Conservation (phyloP, 2,329 filamentous ascomycete genomes). For the Ophiocordyceps camponoti-floridani region DNA sequence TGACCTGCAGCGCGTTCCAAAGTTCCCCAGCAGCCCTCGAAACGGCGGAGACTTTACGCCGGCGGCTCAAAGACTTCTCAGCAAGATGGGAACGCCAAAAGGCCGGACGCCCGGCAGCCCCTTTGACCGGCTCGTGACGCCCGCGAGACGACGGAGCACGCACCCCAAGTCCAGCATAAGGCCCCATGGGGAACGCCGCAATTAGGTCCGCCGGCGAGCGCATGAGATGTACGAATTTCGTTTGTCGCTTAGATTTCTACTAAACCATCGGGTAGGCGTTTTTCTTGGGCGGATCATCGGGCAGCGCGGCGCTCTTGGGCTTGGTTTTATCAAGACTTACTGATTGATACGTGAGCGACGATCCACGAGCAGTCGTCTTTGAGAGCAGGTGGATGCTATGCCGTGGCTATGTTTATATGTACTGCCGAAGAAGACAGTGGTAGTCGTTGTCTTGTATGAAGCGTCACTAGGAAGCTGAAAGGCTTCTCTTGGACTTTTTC, state of each 20-base stretch:
- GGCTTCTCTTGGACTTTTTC: too few species aligned
- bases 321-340: too few species aligned
- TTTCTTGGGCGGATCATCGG: too few species aligned
- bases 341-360: too few species aligned
- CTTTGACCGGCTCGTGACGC: constrained; percentile 17
- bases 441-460: too few species aligned
- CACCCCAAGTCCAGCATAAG: constrained; percentile 16
- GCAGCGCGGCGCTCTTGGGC: too few species aligned
- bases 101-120: constrained; percentile 13
- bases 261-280: not conserved
- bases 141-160: constrained; percentile 19
- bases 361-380: too few species aligned
- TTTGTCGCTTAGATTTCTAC: not conserved
- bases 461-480: too few species aligned
- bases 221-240: not conserved
- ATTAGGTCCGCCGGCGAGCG: too few species aligned
- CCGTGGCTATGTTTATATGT: too few species aligned
- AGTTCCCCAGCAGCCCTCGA: constrained; percentile 48
- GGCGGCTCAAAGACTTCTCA: constrained; percentile 52
- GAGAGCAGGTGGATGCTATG: too few species aligned
- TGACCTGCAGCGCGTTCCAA: constrained; percentile 45
- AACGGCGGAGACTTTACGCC: constrained; percentile 46
- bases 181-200: constrained; percentile 6
- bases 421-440: too few species aligned
- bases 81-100: constrained; percentile 33